Percentiles rank a stretch among this genome's conserved stretches.
Evolutionary conservation across 441 rosid genomes (phyloP).

Genomic region (Euphorbia schlechtendalii): DNA sequence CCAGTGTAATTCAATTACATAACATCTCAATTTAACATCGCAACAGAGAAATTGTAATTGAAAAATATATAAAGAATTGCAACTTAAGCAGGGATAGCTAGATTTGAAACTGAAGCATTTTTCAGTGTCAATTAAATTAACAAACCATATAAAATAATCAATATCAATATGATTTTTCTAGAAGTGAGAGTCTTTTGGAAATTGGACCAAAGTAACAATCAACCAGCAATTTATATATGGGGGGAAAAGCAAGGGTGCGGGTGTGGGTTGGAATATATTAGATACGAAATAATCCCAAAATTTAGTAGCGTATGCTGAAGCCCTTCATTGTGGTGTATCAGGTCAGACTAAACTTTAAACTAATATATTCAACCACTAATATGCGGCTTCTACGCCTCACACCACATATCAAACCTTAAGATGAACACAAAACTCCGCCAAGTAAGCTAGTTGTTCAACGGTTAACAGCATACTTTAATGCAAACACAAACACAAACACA

Average conservation of each 20-base stretch:
- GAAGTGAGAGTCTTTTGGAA: too few species aligned
- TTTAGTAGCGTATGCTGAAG: background rate
- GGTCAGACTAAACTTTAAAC: background rate
- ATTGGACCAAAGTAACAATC: too few species aligned
- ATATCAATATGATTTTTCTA: too few species aligned
- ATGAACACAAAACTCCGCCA: background rate
- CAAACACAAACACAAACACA: too few species aligned
- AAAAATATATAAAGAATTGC: background rate
- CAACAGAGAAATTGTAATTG: background rate
- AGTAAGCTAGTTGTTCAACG: conserved; percentile 1
- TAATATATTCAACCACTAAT: background rate
- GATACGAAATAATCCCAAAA: background rate
- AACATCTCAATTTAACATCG: background rate
- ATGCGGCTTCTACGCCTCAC: background rate
- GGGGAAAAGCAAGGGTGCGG: too few species aligned
- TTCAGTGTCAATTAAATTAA: background rate
- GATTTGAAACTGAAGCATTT: background rate
- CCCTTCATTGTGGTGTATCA: background rate
- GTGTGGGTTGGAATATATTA: background rate
- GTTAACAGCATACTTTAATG: too few species aligned
- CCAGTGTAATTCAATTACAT: background rate
- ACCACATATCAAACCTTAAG: background rate
- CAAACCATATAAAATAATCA: too few species aligned
- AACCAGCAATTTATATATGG: too few species aligned
- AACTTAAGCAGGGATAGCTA: background rate